phyloP scores from a whole-genome alignment of 306 rosid species.

The Biancaea sappan region DNA sequence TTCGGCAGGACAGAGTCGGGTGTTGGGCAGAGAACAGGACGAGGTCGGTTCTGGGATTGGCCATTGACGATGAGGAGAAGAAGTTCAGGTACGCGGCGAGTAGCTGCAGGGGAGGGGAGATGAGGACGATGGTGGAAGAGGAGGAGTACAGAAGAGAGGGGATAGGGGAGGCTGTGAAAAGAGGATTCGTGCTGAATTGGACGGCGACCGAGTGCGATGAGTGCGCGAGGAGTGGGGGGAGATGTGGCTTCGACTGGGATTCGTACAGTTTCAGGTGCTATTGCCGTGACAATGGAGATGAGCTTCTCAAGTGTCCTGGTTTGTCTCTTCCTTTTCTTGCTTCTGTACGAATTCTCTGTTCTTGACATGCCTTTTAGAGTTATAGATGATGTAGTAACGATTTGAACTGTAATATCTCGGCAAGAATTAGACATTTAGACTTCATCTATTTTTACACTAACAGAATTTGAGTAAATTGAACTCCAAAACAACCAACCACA shows the following conservation, averaged over 20 bases:
- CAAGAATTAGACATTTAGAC: too few species aligned
- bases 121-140: slow-evolving; percentile 1
- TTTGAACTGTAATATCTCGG: too few species aligned
- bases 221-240: slow-evolving; percentile 37
- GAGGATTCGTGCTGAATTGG: slow-evolving; percentile 57
- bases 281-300: slow-evolving; percentile 50
- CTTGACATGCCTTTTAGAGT: too few species aligned
- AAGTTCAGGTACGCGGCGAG: background rate
- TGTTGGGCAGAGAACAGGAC: slow-evolving; percentile 17
- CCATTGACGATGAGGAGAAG: background rate
- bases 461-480: too few species aligned
- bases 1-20: slow-evolving; percentile 17
- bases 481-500: too few species aligned
- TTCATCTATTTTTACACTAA: too few species aligned
- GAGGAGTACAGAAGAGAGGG: background rate
- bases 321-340: slow-evolving; percentile 4
- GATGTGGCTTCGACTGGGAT: slow-evolving; percentile 45
- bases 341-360: background rate
- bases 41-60: slow-evolving; percentile 37
- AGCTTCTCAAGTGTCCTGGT: slow-evolving; percentile 33
- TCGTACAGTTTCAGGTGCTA: slow-evolving; percentile 35
- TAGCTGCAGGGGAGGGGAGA: slow-evolving; percentile 17
- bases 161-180: slow-evolving; percentile 25
- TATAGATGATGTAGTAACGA: too few species aligned
- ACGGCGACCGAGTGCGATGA: slow-evolving; percentile 24